Evolutionary conservation across 2,329 filamentous ascomycete species (phyloP), one percentile per base, ranked within the genome.

Genomic region (Sporothrix pseudoabietina): DNA sequence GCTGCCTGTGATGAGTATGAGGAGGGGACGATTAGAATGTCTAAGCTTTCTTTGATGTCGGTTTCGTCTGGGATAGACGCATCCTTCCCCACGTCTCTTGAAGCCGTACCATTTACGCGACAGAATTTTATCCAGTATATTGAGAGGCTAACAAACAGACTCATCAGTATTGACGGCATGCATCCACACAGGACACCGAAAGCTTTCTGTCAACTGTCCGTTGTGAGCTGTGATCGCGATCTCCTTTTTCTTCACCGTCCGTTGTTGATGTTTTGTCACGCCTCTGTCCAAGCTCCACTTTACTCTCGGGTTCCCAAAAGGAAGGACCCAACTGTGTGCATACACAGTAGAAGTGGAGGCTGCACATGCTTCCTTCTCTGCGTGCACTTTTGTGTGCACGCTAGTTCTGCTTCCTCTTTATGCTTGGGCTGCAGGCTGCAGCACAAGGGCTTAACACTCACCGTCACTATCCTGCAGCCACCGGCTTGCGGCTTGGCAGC

Each of bases 201-300:
- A 44, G 5, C 12, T 44, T 44, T 44, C 41, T 9, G 6, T 14
- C 41, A 44, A 44, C 5, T 44, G 59, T 65, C n/a, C 14, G 22
- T 39, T 61, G 30, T 35, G 30, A 55, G 16, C 19, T 44, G 41
- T 44, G 41, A 44, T 44, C 41, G 9, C 41, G 41, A 9, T 44
- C 41, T 10, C 12, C 41, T 44, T 44, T 44, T 14, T 12, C 41
- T 44, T 14, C 41, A 9, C 9, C 9, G 30, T 35, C 19, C 32
- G 19, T 30, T 39, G 54, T 30, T 57, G 55, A 44, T 44, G 41
- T 61, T 61, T 61, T 61, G 55, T 61, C 41, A 44, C 41, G 41
- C 12, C 41, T 44, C 52, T 22, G n/a, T 54, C 19, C 22, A 10
- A 8, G 59, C 1, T 65, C 59, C 59, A 44, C 35, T 26, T 26